Percentiles rank a stretch among this genome's conserved stretches.
phyloP scores from a whole-genome alignment of 495 filamentous ascomycete genomes.

The Penicillium nucicola region DNA sequence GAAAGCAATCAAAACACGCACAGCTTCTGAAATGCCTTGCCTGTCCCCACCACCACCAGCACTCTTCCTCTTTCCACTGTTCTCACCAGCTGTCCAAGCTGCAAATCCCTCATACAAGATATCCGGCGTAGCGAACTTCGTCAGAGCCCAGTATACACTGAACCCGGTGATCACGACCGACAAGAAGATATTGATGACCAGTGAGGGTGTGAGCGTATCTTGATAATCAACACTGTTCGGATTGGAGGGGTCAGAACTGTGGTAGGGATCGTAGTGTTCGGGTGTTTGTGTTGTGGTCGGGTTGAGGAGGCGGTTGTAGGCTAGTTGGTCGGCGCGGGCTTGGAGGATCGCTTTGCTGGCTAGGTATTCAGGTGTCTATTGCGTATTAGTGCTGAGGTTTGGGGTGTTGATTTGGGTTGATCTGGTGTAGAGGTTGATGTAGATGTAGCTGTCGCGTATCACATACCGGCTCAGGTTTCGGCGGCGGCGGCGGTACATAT shows the following conservation, averaged over 20 bases:
- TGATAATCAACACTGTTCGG: background rate
- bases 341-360: conserved; percentile 84
- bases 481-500: conserved; percentile 72
- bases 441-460: background rate
- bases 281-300: conserved; percentile 34
- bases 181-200: conserved; percentile 47
- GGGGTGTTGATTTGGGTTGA: background rate
- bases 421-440: background rate
- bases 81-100: conserved; percentile 57
- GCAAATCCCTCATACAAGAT: conserved; percentile 34
- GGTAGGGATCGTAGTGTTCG: conserved; percentile 40
- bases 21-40: conserved; percentile 30
- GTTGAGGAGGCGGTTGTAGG: conserved; percentile 71
- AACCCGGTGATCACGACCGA: conserved; percentile 46
- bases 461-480: conserved; percentile 75
- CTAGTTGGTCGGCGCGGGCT: conserved; percentile 69
- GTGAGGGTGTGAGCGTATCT: conserved; percentile 38
- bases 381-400: no score
- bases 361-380: conserved; percentile 80
- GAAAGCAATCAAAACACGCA: conserved; percentile 38
- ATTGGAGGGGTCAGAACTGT: background rate
- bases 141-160: conserved; percentile 47
- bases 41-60: conserved; percentile 2
- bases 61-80: conserved; percentile 30
- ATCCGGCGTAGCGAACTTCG: conserved; percentile 50